phyloP scores from a whole-genome alignment of 2,329 filamentous ascomycete genomes.

The Verticillium nubilum region DNA sequence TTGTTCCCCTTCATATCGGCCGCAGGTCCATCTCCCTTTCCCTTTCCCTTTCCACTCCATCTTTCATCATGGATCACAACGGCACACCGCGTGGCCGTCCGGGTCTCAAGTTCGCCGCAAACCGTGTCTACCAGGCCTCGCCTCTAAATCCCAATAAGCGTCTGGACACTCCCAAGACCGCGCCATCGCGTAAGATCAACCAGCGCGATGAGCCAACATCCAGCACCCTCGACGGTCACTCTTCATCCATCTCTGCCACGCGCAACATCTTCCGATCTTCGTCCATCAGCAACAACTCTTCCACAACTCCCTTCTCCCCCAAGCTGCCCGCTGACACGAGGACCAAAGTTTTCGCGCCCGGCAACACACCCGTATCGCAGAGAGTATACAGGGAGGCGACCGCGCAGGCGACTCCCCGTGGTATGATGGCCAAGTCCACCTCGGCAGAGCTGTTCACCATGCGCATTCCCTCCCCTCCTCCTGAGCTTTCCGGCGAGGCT shows the following conservation, averaged over 20 bases:
- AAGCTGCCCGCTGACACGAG: conserved; percentile 36
- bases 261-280: conserved; percentile 38
- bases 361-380: conserved; percentile 37
- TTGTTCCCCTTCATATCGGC: neutral
- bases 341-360: conserved; percentile 42
- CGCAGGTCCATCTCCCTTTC: neutral
- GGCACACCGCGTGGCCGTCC: conserved; percentile 33
- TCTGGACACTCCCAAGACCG: conserved; percentile 30
- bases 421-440: conserved; percentile 41
- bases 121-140: conserved; percentile 34
- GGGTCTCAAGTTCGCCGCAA: conserved; percentile 34
- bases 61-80: conserved; percentile 14
- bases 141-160: conserved; percentile 27
- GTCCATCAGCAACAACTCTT: conserved; percentile 24
- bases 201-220: conserved; percentile 28
- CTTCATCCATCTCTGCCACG: conserved; percentile 25
- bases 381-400: conserved; percentile 38
- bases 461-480: conserved; percentile 53
- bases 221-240: conserved; percentile 24
- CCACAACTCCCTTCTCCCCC: conserved; percentile 35
- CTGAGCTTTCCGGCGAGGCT: conserved; percentile 49
- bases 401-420: conserved; percentile 41
- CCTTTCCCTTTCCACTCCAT: neutral
- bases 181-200: conserved; percentile 29
- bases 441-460: conserved; percentile 50